phyloP scores from a whole-genome alignment of 441 rosid species.

The Iberis amara region DNA sequence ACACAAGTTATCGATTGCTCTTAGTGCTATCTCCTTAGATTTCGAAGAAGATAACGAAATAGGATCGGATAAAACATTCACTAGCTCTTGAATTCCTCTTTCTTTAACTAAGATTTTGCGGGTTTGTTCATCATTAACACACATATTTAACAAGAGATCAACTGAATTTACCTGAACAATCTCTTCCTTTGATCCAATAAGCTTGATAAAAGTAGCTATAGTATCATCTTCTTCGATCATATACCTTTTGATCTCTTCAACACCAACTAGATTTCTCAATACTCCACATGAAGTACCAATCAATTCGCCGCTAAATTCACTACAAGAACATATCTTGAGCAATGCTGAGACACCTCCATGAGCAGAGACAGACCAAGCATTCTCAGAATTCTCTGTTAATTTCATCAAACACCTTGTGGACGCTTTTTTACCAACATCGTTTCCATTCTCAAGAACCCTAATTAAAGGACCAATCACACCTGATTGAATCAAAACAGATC shows the following conservation, averaged over 20 bases:
- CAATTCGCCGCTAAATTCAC: conserved; percentile 41
- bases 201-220: conserved; percentile 51
- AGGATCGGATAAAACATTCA: conserved; percentile 54
- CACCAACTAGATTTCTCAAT: conserved; percentile 64
- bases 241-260: conserved; percentile 81
- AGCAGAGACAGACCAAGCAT: conserved; percentile 94
- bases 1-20: conserved; percentile 65
- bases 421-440: conserved; percentile 43
- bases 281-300: conserved; percentile 61
- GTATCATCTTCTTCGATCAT: conserved; percentile 72
- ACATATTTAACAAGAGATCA: conserved; percentile 55
- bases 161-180: conserved; percentile 62
- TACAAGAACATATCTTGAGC: conserved; percentile 52
- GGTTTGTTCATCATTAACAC: conserved; percentile 56
- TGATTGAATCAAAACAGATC: conserved; percentile 44
- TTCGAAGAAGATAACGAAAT: conserved; percentile 41
- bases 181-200: conserved; percentile 60
- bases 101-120: conserved; percentile 43
- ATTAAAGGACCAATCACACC: conserved; percentile 69
- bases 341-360: conserved; percentile 88
- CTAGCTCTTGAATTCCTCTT: conserved; percentile 63
- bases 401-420: conserved; percentile 58
- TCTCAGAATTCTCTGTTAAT: conserved; percentile 72
- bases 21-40: conserved; percentile 55
- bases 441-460: conserved; percentile 62